These are phyloP conservation scores for Holtermannia corniformis DNA, from an alignment of 768 basidiomycete species.

Conservation along the genomic window DNA sequence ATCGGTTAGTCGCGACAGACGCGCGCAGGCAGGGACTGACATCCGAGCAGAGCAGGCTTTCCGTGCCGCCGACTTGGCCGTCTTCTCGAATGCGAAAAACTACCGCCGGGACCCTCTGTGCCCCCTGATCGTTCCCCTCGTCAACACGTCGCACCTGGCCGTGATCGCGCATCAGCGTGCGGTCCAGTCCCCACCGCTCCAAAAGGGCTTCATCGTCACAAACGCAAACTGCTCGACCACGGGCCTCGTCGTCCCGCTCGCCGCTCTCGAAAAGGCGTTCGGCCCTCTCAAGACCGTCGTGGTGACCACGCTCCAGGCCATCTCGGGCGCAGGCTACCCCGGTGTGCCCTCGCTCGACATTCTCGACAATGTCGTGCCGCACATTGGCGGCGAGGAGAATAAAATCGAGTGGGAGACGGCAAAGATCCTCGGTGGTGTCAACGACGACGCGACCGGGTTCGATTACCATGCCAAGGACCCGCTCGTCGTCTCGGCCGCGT, in stretches of 20 bases:
- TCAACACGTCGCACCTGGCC: conserved; percentile 74
- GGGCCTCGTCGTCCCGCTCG: conserved; percentile 46
- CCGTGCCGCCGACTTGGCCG: conserved; percentile 71
- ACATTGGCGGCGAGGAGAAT: conserved; percentile 82
- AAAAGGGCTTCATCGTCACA: conserved; percentile 83
- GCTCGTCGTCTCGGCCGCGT: conserved; percentile 80
- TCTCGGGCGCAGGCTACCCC: conserved; percentile 96
- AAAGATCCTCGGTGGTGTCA: conserved; percentile 85
- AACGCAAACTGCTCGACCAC: conserved; percentile 99
- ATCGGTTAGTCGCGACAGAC: conserved; percentile 68
- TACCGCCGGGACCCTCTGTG: conserved; percentile 83
- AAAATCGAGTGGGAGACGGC: conserved; percentile 99
- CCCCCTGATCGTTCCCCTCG: conserved; percentile 91
- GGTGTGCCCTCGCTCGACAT: conserved; percentile 84
- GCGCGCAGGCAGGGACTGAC: no score
- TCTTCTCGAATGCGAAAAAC: conserved; percentile 98
- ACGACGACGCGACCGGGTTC: conserved; percentile 53
- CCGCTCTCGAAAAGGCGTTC: conserved; percentile 50
- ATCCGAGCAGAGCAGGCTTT: conserved; percentile 65
- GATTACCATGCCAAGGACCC: conserved; percentile 76
- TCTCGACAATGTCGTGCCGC: conserved; percentile 89
- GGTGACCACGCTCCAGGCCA: conserved; percentile 94
- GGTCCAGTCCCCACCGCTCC: conserved; percentile 54
- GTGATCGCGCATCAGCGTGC: conserved; percentile 75
- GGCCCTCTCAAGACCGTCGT: conserved; percentile 87